Evolutionary conservation across 2,329 filamentous ascomycete genomes (phyloP).

Genomic region (Epichloe typhina): DNA sequence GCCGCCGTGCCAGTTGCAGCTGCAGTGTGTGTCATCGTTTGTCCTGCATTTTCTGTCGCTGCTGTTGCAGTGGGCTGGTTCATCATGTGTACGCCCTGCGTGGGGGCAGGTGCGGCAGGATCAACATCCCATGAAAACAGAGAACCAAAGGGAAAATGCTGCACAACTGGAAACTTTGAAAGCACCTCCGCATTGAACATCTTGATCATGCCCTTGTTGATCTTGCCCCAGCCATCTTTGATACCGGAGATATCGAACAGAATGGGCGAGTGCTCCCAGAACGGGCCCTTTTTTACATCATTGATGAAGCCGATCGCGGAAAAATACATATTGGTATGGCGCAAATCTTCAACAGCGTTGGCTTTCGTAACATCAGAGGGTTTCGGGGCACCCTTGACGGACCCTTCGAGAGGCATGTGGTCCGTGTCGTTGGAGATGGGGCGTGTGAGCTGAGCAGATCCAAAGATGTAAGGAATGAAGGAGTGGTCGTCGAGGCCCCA

Average conservation of each 20-base stretch:
- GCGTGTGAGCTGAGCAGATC: conserved; percentile 77
- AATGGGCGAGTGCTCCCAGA: conserved; percentile 94
- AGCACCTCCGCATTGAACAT: conserved; percentile 98
- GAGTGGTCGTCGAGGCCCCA: conserved; percentile 98
- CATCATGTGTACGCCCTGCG: conserved; percentile 41
- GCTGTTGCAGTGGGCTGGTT: conserved; percentile 31
- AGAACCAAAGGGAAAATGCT: conserved; percentile 79
- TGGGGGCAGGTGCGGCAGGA: conserved; percentile 39
- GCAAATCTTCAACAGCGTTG: conserved; percentile 50
- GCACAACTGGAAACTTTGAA: conserved; percentile 95
- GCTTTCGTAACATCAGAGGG: conserved; percentile 56
- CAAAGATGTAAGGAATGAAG: conserved; percentile 88
- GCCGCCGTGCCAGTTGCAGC: conserved; percentile 25
- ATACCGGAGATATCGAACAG: conserved; percentile 91
- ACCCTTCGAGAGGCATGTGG: conserved; percentile 65
- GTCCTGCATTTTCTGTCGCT: background rate
- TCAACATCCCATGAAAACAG: conserved; percentile 65
- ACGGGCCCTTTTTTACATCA: conserved; percentile 90
- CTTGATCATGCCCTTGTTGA: conserved; percentile 99
- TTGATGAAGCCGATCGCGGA: conserved; percentile 93
- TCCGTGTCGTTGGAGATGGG: conserved; percentile 49
- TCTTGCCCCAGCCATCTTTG: conserved; percentile 90
- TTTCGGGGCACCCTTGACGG: conserved; percentile 55
- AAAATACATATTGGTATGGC: conserved; percentile 75
- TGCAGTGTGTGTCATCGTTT: conserved; percentile 12